Evolutionary conservation across 139 green algal species (phyloP).

Genomic region (Cymbomonas tetramitiformis): DNA sequence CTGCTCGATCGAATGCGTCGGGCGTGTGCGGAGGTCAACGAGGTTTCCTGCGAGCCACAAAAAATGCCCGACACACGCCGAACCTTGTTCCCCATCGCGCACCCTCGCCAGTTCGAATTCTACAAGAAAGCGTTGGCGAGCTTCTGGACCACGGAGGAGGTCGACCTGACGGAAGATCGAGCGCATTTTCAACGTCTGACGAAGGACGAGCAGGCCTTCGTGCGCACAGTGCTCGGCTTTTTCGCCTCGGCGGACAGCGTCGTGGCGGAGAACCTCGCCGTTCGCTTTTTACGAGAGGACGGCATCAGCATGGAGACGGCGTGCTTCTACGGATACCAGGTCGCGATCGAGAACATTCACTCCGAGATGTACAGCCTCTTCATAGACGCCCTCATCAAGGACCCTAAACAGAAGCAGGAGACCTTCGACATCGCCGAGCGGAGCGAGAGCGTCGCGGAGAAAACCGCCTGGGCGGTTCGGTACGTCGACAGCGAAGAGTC

Average conservation of each 20-base stretch:
- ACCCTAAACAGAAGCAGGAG: conserved; percentile 40
- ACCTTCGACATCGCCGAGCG: conserved; percentile 92
- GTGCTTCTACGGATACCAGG: conserved; percentile 99
- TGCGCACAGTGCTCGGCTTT: conserved; percentile 91
- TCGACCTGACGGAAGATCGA: conserved; percentile 82
- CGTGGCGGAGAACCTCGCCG: conserved; percentile 88
- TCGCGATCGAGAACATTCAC: conserved; percentile 99
- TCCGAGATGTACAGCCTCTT: conserved; percentile 98
- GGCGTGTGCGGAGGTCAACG: no score
- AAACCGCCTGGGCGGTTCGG: conserved; percentile 90
- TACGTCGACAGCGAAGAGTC: conserved; percentile 54
- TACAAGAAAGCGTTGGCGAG: no score
- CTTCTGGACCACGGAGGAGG: conserved; percentile 84
- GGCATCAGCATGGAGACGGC: conserved; percentile 83
- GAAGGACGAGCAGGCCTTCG: conserved; percentile 81
- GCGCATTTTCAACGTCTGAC: conserved; percentile 79
- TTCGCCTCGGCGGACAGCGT: conserved; percentile 93
- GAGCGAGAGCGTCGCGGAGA: conserved; percentile 72
- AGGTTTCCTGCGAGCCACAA: no score
- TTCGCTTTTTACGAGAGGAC: conserved; percentile 87
- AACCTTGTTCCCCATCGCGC: no score
- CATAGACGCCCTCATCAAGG: conserved; percentile 93
- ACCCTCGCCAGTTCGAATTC: no score
- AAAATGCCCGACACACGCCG: no score
- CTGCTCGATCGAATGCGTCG: no score